phyloP scores from a whole-genome alignment of 1,139 yeast species.

The Diutina rugosa region DNA sequence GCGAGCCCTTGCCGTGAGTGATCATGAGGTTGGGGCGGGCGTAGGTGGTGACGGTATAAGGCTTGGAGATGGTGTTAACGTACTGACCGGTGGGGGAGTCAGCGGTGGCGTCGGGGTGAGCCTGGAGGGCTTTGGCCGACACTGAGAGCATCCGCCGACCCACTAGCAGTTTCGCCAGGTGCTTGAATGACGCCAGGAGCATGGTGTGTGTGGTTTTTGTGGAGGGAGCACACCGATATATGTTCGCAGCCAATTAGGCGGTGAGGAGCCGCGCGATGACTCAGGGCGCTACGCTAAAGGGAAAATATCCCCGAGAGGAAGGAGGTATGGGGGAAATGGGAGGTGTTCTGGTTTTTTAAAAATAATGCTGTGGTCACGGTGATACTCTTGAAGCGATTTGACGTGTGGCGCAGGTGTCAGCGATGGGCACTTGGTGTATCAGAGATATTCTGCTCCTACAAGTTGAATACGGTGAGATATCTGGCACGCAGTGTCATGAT shows the following conservation, averaged over 20 bases:
- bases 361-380: no score
- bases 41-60: conserved; percentile 70
- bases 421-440: no score
- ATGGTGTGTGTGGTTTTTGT: background rate
- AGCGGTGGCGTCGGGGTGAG: background rate
- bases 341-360: background rate
- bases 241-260: background rate
- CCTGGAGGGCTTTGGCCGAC: background rate
- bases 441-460: no score
- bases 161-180: background rate
- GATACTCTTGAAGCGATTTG: no score
- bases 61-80: conserved; percentile 15
- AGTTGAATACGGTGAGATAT: no score
- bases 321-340: background rate
- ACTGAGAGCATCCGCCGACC: background rate
- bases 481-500: no score
- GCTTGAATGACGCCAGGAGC: background rate
- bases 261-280: background rate
- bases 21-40: conserved; percentile 65
- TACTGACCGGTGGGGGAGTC: background rate
- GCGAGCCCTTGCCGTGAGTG: conserved; percentile 62
- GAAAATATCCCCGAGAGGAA: background rate
- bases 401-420: no score
- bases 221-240: background rate
- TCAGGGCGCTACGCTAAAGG: background rate